Evolutionary conservation across 1,284 basidiomycete species (phyloP), one percentile per base, ranked within the genome.

Genomic region (Malassezia restricta): DNA sequence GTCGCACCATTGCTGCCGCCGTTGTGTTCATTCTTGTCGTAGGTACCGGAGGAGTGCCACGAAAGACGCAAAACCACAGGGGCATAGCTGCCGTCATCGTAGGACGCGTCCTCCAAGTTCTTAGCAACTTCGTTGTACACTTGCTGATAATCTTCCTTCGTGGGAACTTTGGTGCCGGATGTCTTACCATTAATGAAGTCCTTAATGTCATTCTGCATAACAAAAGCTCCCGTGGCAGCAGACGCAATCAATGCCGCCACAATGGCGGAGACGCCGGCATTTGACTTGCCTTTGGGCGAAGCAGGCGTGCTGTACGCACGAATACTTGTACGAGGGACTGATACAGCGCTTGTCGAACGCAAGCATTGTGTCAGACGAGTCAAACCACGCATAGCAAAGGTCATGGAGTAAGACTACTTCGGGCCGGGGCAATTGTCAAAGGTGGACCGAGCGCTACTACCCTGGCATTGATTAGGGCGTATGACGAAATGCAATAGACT

Each of bases 1-100:
- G 65, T 65, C 8, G 69, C 76, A 24, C 77, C 78, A 61, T 79
- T 78, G 35, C 76, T 77, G 38, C 78, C 78, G 24, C 78, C 78
- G 37, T 77, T 78, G 54, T 77, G 62, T 45, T 62, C 59, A 37
- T 68, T 58, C 48, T 66, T 64, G 71, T 73, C 75, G 54, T 59
- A 66, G 38, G 68, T 72, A 11, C 66, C 66, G 27, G 60, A 61
- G 15, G 66, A 59, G 59, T 73, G 70, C 70, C 70, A 73, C 32
- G 70, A 64, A 6, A 73, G 61, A 50, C 70, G 65, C 27, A 73
- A 62, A 8, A 71, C 60, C 9, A 71, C 66, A 24, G 70, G 70
- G 12, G 67, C 70, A 30, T 65, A 65, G 17, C 62, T 65, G 31
- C 68, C 70, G 35, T 68, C 70, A 46, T 73, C 70, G 59, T 71